A percentile compares a stretch with the other conserved stretches of the same genome.
Evolutionary conservation across 306 rosid species (phyloP).

Genomic region (Begonia loranthoides): DNA sequence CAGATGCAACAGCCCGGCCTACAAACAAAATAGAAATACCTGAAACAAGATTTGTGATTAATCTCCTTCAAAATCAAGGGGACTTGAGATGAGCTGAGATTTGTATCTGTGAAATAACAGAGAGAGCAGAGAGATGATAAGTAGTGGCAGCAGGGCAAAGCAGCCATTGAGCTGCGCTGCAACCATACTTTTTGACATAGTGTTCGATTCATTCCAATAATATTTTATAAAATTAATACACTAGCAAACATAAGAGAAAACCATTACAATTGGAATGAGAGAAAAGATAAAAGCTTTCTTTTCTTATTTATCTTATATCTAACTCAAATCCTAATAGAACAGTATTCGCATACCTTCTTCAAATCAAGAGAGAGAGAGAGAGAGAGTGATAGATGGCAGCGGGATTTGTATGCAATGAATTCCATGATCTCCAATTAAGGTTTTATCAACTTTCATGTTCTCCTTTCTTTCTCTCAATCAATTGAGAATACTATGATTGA

Average conservation of each 20-base stretch:
- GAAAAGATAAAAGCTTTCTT: conserved; percentile 9
- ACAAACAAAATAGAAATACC: conserved; percentile 67
- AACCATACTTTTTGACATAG: too few species aligned
- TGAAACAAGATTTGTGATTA: conserved; percentile 12
- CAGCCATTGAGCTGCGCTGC: too few species aligned
- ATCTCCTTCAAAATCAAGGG: background rate
- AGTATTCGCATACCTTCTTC: background rate
- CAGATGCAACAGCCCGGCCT: conserved; percentile 94
- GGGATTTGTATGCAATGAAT: conserved; percentile 14
- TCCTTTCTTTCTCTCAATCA: background rate
- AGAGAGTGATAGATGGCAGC: too few species aligned
- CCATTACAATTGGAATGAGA: conserved; percentile 10
- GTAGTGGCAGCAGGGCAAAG: too few species aligned
- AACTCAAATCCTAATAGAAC: too few species aligned
- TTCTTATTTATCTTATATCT: conserved; percentile 1
- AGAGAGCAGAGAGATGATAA: background rate
- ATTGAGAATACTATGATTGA: background rate
- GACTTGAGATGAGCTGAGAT: too few species aligned
- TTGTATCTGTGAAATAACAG: background rate
- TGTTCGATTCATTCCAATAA: too few species aligned
- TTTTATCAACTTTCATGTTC: background rate
- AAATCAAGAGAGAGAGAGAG: background rate
- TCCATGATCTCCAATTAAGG: conserved; percentile 18
- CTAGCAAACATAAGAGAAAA: conserved; percentile 1
- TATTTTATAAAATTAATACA: too few species aligned